Conservation (phyloP, 202 grass and related monocot species). For the Bolboschoenoplectus hybrid region DNA sequence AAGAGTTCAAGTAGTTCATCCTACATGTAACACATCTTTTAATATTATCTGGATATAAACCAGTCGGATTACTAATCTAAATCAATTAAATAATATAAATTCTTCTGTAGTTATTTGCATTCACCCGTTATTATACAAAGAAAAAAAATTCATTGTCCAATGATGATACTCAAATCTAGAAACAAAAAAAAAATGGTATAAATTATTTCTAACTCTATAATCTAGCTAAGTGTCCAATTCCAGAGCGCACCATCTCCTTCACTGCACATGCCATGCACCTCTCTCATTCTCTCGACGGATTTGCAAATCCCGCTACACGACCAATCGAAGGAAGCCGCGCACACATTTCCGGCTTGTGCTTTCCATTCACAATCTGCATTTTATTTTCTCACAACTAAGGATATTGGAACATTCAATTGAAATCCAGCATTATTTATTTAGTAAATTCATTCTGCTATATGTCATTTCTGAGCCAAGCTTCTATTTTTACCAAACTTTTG, state of each 20-base stretch:
- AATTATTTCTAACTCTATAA: conserved; percentile 21
- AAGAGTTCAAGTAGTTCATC: neutral
- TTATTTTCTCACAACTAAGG: conserved; percentile 11
- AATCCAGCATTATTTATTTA: neutral
- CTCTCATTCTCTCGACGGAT: conserved; percentile 78
- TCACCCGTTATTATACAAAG: conserved; percentile 7
- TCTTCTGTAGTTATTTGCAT: neutral
- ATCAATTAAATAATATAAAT: conserved; percentile 28
- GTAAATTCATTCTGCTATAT: neutral
- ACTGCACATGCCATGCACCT: conserved; percentile 71
- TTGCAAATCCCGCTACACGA: conserved; percentile 84
- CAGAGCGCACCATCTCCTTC: conserved; percentile 74
- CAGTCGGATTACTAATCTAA: neutral
- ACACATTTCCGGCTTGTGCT: conserved; percentile 74
- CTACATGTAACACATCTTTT: neutral
- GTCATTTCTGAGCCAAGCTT: neutral
- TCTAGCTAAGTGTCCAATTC: conserved; percentile 49
- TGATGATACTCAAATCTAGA: neutral
- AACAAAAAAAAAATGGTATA: neutral
- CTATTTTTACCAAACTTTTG: neutral
- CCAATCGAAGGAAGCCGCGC: conserved; percentile 85
- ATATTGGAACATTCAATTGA: neutral
- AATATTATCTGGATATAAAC: neutral
- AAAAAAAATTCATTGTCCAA: neutral
- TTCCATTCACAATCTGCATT: conserved; percentile 83